Percentiles rank a stretch among this genome's conserved stretches.
Conservation (phyloP, 768 basidiomycete genomes). For the Pisolithus albus region DNA sequence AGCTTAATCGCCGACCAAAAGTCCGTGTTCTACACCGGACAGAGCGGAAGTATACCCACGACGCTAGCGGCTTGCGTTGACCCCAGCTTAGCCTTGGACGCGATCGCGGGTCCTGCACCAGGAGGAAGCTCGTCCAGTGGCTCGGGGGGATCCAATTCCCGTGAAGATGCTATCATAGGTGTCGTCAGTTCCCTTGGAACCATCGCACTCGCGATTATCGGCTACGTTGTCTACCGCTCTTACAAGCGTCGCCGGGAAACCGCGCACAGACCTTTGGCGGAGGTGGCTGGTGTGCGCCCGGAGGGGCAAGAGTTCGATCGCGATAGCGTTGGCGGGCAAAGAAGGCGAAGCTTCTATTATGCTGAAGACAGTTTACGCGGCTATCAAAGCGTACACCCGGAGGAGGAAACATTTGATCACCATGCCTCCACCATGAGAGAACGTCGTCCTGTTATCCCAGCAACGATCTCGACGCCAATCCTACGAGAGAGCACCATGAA, state of each 20-base stretch:
- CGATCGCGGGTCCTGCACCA: slow-evolving; percentile 35
- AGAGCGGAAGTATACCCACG: slow-evolving; percentile 36
- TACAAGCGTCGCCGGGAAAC: slow-evolving; percentile 60
- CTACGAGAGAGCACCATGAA: slow-evolving; percentile 80
- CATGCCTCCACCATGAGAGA: slow-evolving; percentile 39
- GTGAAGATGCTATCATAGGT: slow-evolving; percentile 86
- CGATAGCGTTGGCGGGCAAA: slow-evolving; percentile 65
- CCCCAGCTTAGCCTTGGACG: slow-evolving; percentile 53
- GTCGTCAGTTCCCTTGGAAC: slow-evolving; percentile 80
- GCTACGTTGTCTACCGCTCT: slow-evolving; percentile 64
- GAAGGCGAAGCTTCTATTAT: slow-evolving; percentile 77
- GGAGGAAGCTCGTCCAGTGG: slow-evolving; percentile 18
- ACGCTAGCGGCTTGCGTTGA: slow-evolving; percentile 65
- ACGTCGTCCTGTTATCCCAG: slow-evolving; percentile 53
- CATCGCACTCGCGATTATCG: slow-evolving; percentile 64
- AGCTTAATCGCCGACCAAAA: slow-evolving; percentile 53
- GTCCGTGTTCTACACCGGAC: slow-evolving; percentile 60
- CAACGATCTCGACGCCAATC: slow-evolving; percentile 67
- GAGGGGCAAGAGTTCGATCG: slow-evolving; percentile 73
- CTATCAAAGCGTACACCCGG: slow-evolving; percentile 35
- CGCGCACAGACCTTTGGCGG: slow-evolving; percentile 67
- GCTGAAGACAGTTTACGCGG: slow-evolving; percentile 78
- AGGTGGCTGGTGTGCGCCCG: slow-evolving; percentile 46
- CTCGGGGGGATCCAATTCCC: slow-evolving; percentile 30
- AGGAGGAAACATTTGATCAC: slow-evolving; percentile 33